phyloP scores from a whole-genome alignment of 1,139 yeast genomes.

The Blastobotrys ciferrii region DNA sequence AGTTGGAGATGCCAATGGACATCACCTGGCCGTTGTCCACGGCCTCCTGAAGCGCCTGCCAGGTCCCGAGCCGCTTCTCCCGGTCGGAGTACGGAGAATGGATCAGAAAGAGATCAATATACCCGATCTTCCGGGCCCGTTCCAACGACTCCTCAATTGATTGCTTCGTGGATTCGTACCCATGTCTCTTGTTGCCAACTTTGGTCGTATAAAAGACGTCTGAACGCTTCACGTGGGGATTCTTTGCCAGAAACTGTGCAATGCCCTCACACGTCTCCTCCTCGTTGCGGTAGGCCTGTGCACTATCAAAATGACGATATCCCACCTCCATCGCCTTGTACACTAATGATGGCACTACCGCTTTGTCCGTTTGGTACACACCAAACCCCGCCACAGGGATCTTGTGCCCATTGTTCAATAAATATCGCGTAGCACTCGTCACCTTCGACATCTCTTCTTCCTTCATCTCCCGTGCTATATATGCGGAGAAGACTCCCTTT shows the following conservation, averaged over 20 bases:
- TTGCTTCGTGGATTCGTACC: conserved; percentile 51
- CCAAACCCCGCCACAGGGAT: conserved; percentile 65
- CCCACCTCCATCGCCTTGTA: conserved; percentile 58
- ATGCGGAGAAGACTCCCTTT: too few species aligned
- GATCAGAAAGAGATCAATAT: conserved; percentile 47
- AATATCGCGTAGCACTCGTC: not conserved
- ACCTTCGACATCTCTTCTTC: not conserved
- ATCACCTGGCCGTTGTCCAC: conserved; percentile 36
- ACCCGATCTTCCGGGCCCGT: conserved; percentile 48
- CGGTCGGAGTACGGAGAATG: conserved; percentile 39
- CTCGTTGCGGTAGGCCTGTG: conserved; percentile 58
- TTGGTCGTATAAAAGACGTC: conserved; percentile 75
- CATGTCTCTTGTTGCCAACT: conserved; percentile 57
- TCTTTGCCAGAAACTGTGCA: conserved; percentile 42
- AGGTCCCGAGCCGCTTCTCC: conserved; percentile 38
- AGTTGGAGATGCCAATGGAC: conserved; percentile 48
- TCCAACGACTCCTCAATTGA: conserved; percentile 51
- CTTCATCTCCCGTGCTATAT: too few species aligned
- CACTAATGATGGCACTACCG: conserved; percentile 34
- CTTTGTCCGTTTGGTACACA: conserved; percentile 47
- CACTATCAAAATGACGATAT: conserved; percentile 69
- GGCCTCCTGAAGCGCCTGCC: conserved; percentile 46
- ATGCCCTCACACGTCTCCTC: conserved; percentile 52
- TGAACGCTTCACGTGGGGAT: conserved; percentile 40
- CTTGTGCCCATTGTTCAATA: conserved; percentile 16